Conservation (phyloP, 139 green algal genomes). For the Chlorella sorokiniana region DNA sequence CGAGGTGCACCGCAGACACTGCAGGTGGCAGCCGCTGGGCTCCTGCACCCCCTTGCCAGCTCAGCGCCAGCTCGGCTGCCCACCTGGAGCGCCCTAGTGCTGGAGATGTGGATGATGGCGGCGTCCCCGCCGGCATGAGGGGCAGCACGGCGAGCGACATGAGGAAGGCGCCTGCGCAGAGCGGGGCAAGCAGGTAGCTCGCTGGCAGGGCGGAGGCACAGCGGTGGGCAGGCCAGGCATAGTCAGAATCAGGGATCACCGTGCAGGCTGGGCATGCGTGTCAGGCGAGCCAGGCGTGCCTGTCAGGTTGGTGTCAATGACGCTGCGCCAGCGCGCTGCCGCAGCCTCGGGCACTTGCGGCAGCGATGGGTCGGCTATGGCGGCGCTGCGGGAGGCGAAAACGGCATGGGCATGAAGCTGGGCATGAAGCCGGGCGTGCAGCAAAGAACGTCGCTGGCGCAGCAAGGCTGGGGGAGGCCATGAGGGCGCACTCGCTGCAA, state of each 20-base stretch:
- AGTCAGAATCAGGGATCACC: background rate
- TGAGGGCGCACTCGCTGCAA: background rate
- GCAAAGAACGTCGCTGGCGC: too few relatives aligned
- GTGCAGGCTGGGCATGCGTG: too few relatives aligned
- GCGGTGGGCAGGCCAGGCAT: background rate
- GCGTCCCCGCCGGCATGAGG: slow-evolving; percentile 43
- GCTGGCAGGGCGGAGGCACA: background rate
- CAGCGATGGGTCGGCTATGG: slow-evolving; percentile 28
- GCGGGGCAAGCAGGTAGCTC: background rate
- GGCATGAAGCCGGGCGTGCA: too few relatives aligned
- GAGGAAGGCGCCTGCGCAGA: slow-evolving; percentile 53
- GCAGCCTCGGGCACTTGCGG: background rate
- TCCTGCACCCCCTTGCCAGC: too few relatives aligned
- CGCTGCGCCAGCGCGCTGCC: slow-evolving; percentile 11
- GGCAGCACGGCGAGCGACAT: slow-evolving; percentile 49
- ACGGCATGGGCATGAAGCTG: background rate
- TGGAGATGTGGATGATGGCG: slow-evolving; percentile 60
- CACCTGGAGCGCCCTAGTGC: slow-evolving; percentile 45
- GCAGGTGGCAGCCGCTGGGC: background rate
- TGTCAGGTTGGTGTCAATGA: slow-evolving; percentile 34
- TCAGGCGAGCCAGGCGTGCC: background rate
- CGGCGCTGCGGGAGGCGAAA: slow-evolving; percentile 1
- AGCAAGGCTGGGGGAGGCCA: too few relatives aligned
- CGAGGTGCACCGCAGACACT: background rate
- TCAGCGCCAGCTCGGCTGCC: too few relatives aligned